A percentile compares a stretch with the other conserved stretches of the same genome.
Evolutionary conservation across 1,139 yeast species (phyloP).

Genomic region (Candida sanyaensis): DNA sequence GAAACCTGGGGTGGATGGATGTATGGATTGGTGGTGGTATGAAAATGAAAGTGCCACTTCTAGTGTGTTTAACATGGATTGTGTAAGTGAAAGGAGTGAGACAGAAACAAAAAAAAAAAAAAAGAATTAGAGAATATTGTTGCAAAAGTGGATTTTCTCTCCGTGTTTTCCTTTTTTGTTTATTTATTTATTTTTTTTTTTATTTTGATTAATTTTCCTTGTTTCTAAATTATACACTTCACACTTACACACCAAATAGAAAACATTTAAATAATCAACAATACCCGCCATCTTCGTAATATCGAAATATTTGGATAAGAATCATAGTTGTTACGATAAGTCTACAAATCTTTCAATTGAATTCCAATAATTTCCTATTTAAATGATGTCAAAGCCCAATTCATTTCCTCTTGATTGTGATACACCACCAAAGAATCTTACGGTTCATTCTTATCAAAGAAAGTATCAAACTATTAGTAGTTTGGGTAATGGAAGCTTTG

Average conservation of each 20-base stretch:
- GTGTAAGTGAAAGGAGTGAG: not conserved
- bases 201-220: not conserved
- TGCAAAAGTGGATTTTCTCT: conserved; percentile 1
- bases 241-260: not conserved
- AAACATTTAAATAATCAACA: conserved; percentile 4
- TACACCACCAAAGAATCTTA: conserved; percentile 27
- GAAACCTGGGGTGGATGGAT: not conserved
- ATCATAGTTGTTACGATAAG: not conserved
- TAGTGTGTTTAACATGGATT: not conserved
- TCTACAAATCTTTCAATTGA: not conserved
- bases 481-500: conserved; percentile 80
- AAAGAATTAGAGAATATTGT: not conserved
- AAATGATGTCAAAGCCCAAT: conserved; percentile 8
- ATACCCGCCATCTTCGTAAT: conserved; percentile 2
- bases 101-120: not conserved
- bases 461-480: conserved; percentile 54
- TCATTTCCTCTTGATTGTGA: conserved; percentile 16
- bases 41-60: no score
- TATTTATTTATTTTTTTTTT: not conserved
- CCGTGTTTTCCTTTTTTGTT: not conserved
- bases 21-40: no score
- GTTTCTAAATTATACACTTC: not conserved
- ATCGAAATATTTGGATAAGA: not conserved
- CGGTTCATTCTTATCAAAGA: conserved; percentile 41
- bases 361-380: not conserved